Evolutionary conservation across 108 stramenopile species (phyloP), one percentile per base, ranked within the genome.

Genomic region (Nannochloropsis gaditana): DNA sequence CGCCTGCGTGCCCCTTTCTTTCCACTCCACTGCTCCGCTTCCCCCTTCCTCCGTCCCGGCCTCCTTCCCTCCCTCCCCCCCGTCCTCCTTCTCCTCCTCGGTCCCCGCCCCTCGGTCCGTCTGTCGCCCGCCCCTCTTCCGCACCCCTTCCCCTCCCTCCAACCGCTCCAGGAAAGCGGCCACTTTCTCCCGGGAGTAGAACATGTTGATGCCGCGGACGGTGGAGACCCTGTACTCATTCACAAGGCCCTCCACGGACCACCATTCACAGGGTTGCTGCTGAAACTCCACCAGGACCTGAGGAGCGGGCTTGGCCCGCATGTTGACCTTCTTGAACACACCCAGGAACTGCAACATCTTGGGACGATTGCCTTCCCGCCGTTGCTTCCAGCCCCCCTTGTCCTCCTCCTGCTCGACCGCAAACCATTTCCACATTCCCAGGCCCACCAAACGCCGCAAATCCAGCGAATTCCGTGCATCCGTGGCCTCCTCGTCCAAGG

Each of bases 401-500:
- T n/a, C 59, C n/a, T n/a, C 59, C 6, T n/a, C 59, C 3, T n/a
- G 2, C 3, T 73, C 59, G 15, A n/a, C 59, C 59, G 59, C 19
- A 8, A 73, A 73, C 59, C 59, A 73, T 2, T 73, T 73, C 59
- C 59, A 73, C 59, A 73, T 73, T 15, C 59, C 59, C 59, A 73
- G 59, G 19, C 59, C 59, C 5, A 73, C 59, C 59, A 73, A 6
- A 15, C 59, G 15, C 6, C n/a, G 15, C 15, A 73, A 15, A 8
- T 73, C 59, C 59, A 73, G 59, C 19, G 15, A 15, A 4, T 73
- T n/a, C 6, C 59, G 15, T 2, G n/a, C 59, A 73, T 73, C n/a
- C 59, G 59, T 73, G 19, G 59, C 59, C 59, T 73, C 59, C 59
- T 73, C 59, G n/a, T 73, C 59, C 59, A 73, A 15, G 59, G 59